These are phyloP conservation scores for Sporothrix humicola DNA, from an alignment of 2,329 filamentous ascomycete species.

Conservation along the genomic window DNA sequence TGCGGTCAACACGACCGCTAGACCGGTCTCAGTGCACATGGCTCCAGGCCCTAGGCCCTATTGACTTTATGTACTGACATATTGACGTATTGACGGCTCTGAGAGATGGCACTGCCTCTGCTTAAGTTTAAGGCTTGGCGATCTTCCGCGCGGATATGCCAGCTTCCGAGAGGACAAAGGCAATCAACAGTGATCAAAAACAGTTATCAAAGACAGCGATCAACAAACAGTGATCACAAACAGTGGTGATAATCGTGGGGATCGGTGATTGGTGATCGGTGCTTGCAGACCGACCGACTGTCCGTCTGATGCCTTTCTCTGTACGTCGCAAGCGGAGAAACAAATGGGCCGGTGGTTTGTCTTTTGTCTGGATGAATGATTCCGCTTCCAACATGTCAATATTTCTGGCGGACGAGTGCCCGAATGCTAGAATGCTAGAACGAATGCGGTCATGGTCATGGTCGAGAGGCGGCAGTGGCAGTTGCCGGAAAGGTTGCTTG, in stretches of 20 bases:
- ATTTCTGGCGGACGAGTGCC: neutral
- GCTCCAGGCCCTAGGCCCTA: neutral
- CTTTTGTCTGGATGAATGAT: constrained; percentile 2
- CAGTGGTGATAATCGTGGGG: neutral
- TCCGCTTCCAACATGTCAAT: neutral
- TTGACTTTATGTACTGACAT: too few species aligned
- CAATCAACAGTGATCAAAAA: neutral
- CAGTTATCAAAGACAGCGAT: too few species aligned
- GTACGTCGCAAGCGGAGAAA: neutral
- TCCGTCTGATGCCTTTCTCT: neutral
- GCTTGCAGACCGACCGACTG: neutral
- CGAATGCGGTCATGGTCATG: neutral
- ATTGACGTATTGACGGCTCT: neutral
- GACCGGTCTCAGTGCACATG: neutral
- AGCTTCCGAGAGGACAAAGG: constrained; percentile 5
- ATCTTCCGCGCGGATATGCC: constrained; percentile 11
- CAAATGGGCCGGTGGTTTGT: neutral
- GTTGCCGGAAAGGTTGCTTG: neutral
- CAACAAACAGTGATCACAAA: neutral
- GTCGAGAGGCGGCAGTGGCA: neutral
- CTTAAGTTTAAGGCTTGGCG: neutral
- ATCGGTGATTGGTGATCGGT: neutral
- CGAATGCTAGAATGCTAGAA: neutral
- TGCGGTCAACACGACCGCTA: neutral
- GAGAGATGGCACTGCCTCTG: neutral